phyloP scores from a whole-genome alignment of 495 filamentous ascomycete genomes.

The Xylaria sp. region DNA sequence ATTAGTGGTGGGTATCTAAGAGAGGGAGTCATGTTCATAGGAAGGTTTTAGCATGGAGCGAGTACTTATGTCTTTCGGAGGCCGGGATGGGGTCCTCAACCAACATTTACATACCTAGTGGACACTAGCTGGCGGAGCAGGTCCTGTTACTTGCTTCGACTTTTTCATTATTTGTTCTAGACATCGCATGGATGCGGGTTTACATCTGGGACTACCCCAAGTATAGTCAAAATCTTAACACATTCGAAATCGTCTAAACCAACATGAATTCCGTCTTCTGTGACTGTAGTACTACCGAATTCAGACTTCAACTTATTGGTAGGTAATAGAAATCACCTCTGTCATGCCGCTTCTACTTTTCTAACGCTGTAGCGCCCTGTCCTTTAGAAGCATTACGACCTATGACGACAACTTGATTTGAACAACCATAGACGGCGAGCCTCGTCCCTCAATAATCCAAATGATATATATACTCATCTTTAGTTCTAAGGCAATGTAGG shows the following conservation, averaged over 20 bases:
- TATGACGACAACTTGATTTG: neutral
- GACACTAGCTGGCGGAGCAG: neutral
- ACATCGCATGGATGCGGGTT: neutral
- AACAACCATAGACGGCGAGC: neutral
- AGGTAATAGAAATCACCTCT: neutral
- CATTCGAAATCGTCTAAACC: neutral
- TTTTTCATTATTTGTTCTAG: constrained; percentile 12
- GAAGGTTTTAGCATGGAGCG: constrained; percentile 18
- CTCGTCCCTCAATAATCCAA: neutral
- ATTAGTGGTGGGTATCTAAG: constrained; percentile 11
- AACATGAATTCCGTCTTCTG: neutral
- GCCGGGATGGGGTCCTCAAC: neutral
- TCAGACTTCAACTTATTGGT: neutral
- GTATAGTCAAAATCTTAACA: neutral
- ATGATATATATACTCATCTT: neutral
- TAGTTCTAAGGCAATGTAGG: neutral
- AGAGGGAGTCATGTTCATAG: constrained; percentile 10
- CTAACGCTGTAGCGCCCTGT: neutral
- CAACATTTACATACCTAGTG: constrained; percentile 14
- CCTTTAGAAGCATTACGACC: neutral
- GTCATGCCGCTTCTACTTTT: neutral
- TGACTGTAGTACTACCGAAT: neutral
- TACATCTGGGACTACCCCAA: neutral
- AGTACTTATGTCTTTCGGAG: constrained; percentile 13
- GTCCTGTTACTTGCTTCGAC: neutral